Conservation (phyloP, 2,329 filamentous ascomycete species). For the Fusarium gaditjirri region DNA sequence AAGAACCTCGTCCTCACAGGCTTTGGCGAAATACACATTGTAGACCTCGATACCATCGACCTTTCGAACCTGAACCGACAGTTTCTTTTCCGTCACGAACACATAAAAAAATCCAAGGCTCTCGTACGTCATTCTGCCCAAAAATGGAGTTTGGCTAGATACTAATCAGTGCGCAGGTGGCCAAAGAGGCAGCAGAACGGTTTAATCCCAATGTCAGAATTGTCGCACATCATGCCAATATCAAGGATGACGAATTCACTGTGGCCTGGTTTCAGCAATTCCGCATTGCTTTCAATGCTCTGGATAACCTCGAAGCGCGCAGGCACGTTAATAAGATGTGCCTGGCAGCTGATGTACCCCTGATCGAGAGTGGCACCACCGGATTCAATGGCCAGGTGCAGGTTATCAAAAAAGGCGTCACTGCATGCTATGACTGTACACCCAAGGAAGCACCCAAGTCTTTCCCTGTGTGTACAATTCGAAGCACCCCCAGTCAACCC, state of each 20-base stretch:
- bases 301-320: constrained; percentile 94
- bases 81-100: constrained; percentile 94
- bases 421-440: constrained; percentile 96
- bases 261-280: constrained; percentile 89
- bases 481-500: constrained; percentile 93
- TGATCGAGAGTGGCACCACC: constrained; percentile 97
- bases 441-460: constrained; percentile 90
- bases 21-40: constrained; percentile 92
- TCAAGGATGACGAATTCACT: constrained; percentile 89
- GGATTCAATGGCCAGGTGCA: constrained; percentile 98
- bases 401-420: constrained; percentile 90
- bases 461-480: constrained; percentile 96
- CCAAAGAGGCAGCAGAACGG: constrained; percentile 87
- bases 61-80: constrained; percentile 97
- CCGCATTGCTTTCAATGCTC: constrained; percentile 90
- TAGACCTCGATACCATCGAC: constrained; percentile 98
- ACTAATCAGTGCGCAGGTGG: constrained; percentile 68
- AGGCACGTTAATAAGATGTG: constrained; percentile 99
- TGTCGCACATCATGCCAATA: constrained; percentile 91
- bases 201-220: constrained; percentile 93
- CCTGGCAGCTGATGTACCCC: constrained; percentile 85
- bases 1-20: constrained; percentile 95
- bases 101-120: constrained; percentile 98
- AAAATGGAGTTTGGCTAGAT: constrained; percentile 1
- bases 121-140: constrained; percentile 66